These are phyloP conservation scores for Dryadomyces sulphureus DNA, from an alignment of 2,329 filamentous ascomycete species.

Conservation along the genomic window DNA sequence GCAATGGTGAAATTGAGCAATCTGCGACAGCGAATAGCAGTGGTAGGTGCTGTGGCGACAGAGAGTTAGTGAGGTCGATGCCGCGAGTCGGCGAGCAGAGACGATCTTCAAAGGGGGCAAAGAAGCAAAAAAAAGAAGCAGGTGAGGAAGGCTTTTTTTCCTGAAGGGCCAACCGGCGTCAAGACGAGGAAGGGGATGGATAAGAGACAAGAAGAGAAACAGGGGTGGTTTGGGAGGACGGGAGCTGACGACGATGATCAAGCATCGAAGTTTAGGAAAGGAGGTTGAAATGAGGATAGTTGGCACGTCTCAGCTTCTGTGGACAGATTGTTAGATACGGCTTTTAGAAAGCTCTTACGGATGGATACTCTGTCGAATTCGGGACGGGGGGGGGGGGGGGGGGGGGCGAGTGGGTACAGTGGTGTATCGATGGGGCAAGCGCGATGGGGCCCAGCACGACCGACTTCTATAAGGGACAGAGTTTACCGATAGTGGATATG, in stretches of 20 bases:
- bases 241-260: not conserved
- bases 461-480: no score
- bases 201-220: not conserved
- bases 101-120: not conserved
- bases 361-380: no score
- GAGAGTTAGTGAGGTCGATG: no score
- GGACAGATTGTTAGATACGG: not conserved
- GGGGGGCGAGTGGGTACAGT: not conserved
- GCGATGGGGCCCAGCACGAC: constrained; percentile 4
- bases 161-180: not conserved
- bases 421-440: not conserved
- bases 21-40: not conserved
- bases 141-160: not conserved
- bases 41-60: not conserved
- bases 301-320: not conserved
- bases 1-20: no score
- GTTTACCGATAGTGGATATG: no score
- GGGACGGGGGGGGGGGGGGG: no score
- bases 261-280: not conserved
- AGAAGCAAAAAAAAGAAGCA: not conserved
- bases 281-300: not conserved
- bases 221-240: not conserved
- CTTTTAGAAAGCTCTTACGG: not conserved
- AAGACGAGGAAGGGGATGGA: not conserved
- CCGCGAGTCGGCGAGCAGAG: not conserved